These are phyloP conservation scores for Chenopodium berlandieri DNA, from an alignment of 148 eudicot species.

Conservation along the genomic window DNA sequence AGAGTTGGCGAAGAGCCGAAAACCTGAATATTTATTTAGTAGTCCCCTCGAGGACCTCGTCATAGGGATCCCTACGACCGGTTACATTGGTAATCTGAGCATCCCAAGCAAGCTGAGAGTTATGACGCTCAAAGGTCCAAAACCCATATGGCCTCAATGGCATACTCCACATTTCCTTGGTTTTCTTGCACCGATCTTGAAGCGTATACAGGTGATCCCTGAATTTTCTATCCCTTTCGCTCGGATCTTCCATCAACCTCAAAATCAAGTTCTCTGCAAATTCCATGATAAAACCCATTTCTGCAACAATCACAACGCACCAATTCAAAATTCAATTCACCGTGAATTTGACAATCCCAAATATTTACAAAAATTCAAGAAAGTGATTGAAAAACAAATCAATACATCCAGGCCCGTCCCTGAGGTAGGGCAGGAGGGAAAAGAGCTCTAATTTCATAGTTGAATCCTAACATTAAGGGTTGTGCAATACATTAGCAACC, in stretches of 20 bases:
- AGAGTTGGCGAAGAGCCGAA: not conserved
- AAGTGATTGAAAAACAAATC: too few species aligned
- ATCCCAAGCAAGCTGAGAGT: slow-evolving; percentile 91
- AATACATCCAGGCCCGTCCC: too few species aligned
- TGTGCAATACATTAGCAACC: too few species aligned
- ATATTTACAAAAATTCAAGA: too few species aligned
- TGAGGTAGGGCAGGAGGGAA: too few species aligned
- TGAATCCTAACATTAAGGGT: too few species aligned
- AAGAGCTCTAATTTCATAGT: too few species aligned
- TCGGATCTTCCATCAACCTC: slow-evolving; percentile 85
- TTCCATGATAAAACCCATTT: slow-evolving; percentile 82
- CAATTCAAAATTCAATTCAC: too few species aligned
- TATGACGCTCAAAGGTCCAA: slow-evolving; percentile 91
- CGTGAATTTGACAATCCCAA: too few species aligned
- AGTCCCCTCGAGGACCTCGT: slow-evolving; percentile 65
- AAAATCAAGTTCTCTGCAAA: slow-evolving; percentile 82
- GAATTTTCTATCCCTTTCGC: slow-evolving; percentile 71
- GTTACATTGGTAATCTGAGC: slow-evolving; percentile 86
- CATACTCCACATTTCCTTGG: slow-evolving; percentile 78
- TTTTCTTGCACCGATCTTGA: slow-evolving; percentile 66
- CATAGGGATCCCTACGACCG: slow-evolving; percentile 93
- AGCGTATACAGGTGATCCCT: slow-evolving; percentile 68
- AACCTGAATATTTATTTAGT: slow-evolving; percentile 30
- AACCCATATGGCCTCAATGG: slow-evolving; percentile 93
- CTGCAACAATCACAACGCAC: not conserved